phyloP scores from a whole-genome alignment of 192 early-diverging fungal species.

The Obelidium mucronatum region DNA sequence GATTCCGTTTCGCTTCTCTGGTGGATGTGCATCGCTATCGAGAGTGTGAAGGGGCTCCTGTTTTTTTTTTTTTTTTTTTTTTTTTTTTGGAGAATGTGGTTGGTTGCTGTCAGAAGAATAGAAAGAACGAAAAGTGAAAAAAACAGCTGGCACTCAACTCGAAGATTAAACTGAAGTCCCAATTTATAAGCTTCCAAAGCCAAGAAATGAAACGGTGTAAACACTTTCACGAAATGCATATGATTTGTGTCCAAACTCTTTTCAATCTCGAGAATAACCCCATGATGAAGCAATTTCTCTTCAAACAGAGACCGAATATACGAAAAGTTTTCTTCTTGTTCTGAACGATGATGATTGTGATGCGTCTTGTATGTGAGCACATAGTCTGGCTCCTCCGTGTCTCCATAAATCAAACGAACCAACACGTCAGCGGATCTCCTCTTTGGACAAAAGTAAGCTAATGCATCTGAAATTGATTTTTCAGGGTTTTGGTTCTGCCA shows the following conservation, averaged over 20 bases:
- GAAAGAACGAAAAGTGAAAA: too few relatives aligned
- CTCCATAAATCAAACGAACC: not conserved
- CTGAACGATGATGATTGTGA: not conserved
- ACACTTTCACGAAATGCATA: not conserved
- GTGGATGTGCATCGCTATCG: not conserved
- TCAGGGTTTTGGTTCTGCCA: not conserved
- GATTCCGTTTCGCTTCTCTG: not conserved
- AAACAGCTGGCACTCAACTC: not conserved
- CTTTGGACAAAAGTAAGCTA: slow-evolving; percentile 3
- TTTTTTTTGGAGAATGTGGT: too few relatives aligned
- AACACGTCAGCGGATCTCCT: not conserved
- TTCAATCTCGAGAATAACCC: slow-evolving; percentile 5
- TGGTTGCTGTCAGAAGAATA: too few relatives aligned
- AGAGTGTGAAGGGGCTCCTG: slow-evolving; percentile 7
- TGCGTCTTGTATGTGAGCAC: not conserved
- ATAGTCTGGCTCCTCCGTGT: not conserved
- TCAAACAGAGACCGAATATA: not conserved
- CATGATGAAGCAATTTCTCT: slow-evolving; percentile 6
- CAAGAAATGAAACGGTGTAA: not conserved
- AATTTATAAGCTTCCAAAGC: not conserved
- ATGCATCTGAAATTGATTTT: not conserved
- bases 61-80: too few relatives aligned
- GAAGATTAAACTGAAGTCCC: not conserved
- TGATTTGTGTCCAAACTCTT: not conserved
- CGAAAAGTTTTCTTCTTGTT: not conserved